Evolutionary conservation across 805 yeast species (phyloP).

Genomic region (Hanseniaspora guilliermondii): DNA sequence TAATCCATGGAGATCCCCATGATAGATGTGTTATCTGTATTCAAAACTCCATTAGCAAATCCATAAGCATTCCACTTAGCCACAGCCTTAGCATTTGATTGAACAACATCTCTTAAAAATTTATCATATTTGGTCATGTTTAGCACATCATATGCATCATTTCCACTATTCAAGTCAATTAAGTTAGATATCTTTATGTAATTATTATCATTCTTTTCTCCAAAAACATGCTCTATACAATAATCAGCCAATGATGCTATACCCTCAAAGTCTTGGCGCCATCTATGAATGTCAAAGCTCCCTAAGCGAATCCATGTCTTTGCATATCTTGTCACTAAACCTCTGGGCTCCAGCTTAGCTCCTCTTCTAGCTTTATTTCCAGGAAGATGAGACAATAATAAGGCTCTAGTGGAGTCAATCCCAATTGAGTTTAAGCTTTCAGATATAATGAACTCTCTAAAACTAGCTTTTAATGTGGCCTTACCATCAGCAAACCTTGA

Average conservation of each 20-base stretch:
- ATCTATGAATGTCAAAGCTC: constrained; percentile 68
- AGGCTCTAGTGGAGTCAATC: constrained; percentile 76
- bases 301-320: constrained; percentile 82
- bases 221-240: constrained; percentile 41
- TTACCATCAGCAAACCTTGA: constrained; percentile 95
- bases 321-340: constrained; percentile 72
- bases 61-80: constrained; percentile 89
- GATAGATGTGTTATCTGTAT: constrained; percentile 89
- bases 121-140: constrained; percentile 48
- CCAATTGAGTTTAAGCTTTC: constrained; percentile 72
- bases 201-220: constrained; percentile 20
- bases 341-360: constrained; percentile 59
- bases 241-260: constrained; percentile 56
- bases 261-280: constrained; percentile 57
- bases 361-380: constrained; percentile 63
- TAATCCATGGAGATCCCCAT: constrained; percentile 80
- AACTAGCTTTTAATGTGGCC: constrained; percentile 77
- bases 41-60: constrained; percentile 83
- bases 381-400: constrained; percentile 61
- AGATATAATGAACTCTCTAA: constrained; percentile 75
- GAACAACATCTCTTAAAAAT: constrained; percentile 57
- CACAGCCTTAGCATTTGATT: constrained; percentile 62
- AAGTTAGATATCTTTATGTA: constrained; percentile 16
- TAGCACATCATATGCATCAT: constrained; percentile 23
- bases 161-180: constrained; percentile 10